Evolutionary conservation across 495 filamentous ascomycete species (phyloP).

Genomic region (Penicillium riverlandense): DNA sequence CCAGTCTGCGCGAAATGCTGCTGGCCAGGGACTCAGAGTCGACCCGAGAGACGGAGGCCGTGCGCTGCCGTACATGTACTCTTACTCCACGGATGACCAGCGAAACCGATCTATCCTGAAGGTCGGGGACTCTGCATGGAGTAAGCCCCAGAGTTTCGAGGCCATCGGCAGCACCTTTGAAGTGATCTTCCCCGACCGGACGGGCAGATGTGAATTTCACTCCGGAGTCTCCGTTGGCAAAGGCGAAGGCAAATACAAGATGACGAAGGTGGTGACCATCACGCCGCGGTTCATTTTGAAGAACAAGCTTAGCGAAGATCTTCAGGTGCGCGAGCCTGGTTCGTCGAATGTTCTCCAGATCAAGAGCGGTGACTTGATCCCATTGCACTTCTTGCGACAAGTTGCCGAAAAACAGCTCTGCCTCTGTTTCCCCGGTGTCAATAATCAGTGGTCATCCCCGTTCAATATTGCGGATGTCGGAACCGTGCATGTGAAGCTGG

Average conservation of each 20-base stretch:
- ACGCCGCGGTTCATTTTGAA: constrained; percentile 90
- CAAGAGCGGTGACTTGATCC: constrained; percentile 66
- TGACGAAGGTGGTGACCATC: constrained; percentile 92
- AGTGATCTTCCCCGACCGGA: constrained; percentile 66
- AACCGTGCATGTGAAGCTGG: constrained; percentile 85
- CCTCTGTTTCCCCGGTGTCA: constrained; percentile 87
- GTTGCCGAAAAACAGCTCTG: constrained; percentile 78
- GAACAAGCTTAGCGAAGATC: constrained; percentile 81
- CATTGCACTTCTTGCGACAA: constrained; percentile 79
- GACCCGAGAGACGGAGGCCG: constrained; percentile 43
- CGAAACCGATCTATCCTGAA: constrained; percentile 83
- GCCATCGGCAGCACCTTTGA: constrained; percentile 92
- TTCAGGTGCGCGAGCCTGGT: constrained; percentile 81
- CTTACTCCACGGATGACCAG: constrained; percentile 76
- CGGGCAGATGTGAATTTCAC: constrained; percentile 74
- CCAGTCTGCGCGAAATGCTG: constrained; percentile 70
- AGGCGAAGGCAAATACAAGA: constrained; percentile 94
- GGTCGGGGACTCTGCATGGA: constrained; percentile 86
- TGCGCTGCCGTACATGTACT: constrained; percentile 93
- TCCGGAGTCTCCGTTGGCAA: constrained; percentile 81
- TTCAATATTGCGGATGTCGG: constrained; percentile 95
- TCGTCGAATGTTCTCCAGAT: constrained; percentile 76
- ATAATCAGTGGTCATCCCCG: constrained; percentile 96
- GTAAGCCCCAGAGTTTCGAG: constrained; percentile 95
- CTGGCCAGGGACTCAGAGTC: constrained; percentile 61